Evolutionary conservation across 2,329 filamentous ascomycete genomes (phyloP), one percentile per base, ranked within the genome.

Genomic region (Ophiostoma sp.): DNA sequence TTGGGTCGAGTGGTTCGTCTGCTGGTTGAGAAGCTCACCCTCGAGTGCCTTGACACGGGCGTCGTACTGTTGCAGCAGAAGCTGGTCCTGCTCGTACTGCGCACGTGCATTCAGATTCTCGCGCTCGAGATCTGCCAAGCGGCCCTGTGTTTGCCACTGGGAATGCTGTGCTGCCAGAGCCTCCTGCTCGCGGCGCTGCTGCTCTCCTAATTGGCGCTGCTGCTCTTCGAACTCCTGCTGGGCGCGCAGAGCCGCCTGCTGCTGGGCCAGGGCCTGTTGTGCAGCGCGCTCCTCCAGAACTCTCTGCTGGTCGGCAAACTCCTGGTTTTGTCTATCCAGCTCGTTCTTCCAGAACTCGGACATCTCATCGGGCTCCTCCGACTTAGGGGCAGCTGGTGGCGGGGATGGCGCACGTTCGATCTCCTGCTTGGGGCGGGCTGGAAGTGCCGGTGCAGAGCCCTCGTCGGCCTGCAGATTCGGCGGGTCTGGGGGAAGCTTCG

Each of bases 271-370:
- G 67, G 95, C 86, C 71, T 93, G 88, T 11, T 91, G 87, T 72
- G 93, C 89, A 80, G 93, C 94, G 72, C 94, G 91, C 73, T 94
- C 89, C 75, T 96, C 91, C 63, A 99, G 80, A 16, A 95, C 88
- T 49, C 89, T 86, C 80, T 99, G 95, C 78, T 99, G 94, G 64
- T 93, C 92, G 76, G 96, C 95, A 75, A 96, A 99, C 77, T 97
- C 93, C 73, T 93, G 88, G 77, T 98, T 96, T 77, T 97, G 93
- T 45, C 93, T 86, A 72, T 90, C 90, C 71, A 97, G 86, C 77
- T 98, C 93, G 73, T 87, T 91, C 80, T 96, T 96, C 95, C 95
- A 99, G 78, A 99, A 99, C 74, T 99, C 95, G 66, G 92, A 92
- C 76, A 99, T 98, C 65, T 96, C 92, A 75, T 95, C 93, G 0